Evolutionary conservation across 257 asterid genomes (phyloP), one percentile per base, ranked within the genome.

Genomic region (Solanum neorickii): DNA sequence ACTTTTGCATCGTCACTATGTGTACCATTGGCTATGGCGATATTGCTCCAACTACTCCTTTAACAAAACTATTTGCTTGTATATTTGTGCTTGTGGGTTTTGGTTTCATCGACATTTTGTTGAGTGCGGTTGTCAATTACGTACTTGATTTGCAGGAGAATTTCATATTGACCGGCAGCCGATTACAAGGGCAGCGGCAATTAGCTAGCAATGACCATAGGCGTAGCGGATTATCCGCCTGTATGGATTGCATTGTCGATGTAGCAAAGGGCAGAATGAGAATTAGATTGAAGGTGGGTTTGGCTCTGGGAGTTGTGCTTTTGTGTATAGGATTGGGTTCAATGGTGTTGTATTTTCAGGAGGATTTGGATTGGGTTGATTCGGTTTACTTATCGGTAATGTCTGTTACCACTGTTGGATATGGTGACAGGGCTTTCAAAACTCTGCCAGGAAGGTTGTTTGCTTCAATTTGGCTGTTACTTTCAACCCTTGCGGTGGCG

Each of bases 21-120:
- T 94, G 98, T 87, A 95, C 98, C 4, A 95, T 95, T 78, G 98
- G 98, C 6, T 95, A 95, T 25, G 98, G 98, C 7, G 98, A 95
- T 86, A 95, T 95, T 89, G 92, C 95, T 13, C 98, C 98, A 10
- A 89, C 83, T 70, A 93, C 93, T 84, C 75, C 92, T 12, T 89
- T 91, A 2, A 89, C 98, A 0, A 95, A 95, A 87, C 15, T 95
- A 87, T 95, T 95, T 62, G 91, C 98, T 15, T 89, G 93, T 88
- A 78, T 92, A 23, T 95, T 94, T 87, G 98, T 94, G 90, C 95
- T 95, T 76, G 95, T 95, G 72, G 98, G 98, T 1, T 95, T 95
- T 74, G 98, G 98, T 31, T 95, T 94, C 74, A 89, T 95, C 12
- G 98, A 95, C 74, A 94, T 95, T 84, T 90, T 95, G 87, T 88